Evolutionary conservation across 2,329 filamentous ascomycete species (phyloP).

Genomic region (Leptographium lundbergii): DNA sequence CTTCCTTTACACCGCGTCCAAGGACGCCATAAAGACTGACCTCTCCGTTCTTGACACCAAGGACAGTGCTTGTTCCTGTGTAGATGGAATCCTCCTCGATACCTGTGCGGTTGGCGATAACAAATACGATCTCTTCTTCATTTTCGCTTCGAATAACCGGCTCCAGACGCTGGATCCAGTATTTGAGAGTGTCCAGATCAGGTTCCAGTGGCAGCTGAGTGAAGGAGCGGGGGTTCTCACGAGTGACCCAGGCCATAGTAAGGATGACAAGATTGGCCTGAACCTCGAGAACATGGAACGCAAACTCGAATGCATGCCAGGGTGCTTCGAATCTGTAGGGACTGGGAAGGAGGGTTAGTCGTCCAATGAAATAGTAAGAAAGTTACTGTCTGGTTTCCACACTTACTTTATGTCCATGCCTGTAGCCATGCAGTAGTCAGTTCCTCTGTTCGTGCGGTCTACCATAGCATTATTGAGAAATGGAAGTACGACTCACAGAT

Average conservation of each 20-base stretch:
- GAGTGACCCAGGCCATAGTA: conserved; percentile 68
- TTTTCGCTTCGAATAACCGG: conserved; percentile 43
- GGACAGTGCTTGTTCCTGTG: conserved; percentile 60
- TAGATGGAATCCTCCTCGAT: conserved; percentile 54
- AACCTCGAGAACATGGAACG: conserved; percentile 42
- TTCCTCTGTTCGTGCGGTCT: too few relatives aligned
- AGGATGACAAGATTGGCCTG: conserved; percentile 53
- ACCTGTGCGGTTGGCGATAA: conserved; percentile 61
- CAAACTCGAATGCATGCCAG: conserved; percentile 37
- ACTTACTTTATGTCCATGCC: conserved; percentile 50
- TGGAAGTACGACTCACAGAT: conserved; percentile 34
- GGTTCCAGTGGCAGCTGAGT: conserved; percentile 41
- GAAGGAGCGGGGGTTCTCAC: conserved; percentile 32
- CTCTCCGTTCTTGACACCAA: conserved; percentile 52
- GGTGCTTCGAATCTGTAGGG: conserved; percentile 38
- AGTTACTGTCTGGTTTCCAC: not conserved
- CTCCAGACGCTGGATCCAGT: conserved; percentile 62
- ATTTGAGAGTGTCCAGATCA: conserved; percentile 60
- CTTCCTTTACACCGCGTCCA: conserved; percentile 55
- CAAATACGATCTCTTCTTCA: conserved; percentile 49
- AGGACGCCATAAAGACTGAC: conserved; percentile 58
- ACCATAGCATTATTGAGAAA: too few relatives aligned
- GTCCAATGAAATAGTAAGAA: too few relatives aligned
- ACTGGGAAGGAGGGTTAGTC: conserved; percentile 15
- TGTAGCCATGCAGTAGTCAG: conserved; percentile 10